These are phyloP conservation scores for Fusarium torulosum DNA, from an alignment of 2,329 filamentous ascomycete genomes.

Conservation along the genomic window DNA sequence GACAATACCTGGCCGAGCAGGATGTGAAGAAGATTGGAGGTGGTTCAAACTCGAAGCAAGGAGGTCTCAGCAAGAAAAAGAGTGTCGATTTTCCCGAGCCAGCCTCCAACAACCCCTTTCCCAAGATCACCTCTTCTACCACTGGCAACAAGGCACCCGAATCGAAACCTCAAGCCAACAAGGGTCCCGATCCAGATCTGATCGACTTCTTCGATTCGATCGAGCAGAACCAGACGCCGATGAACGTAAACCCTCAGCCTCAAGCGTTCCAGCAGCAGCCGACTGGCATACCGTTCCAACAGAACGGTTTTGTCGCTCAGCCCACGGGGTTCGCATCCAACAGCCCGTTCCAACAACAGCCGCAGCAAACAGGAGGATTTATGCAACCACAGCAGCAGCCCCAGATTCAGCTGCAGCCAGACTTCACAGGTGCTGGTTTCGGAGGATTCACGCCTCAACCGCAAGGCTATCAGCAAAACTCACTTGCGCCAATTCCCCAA, in stretches of 20 bases:
- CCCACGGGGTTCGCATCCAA: conserved; percentile 49
- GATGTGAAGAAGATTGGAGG: conserved; percentile 73
- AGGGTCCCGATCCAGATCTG: conserved; percentile 79
- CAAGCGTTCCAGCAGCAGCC: conserved; percentile 52
- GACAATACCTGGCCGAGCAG: conserved; percentile 91
- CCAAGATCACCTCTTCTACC: conserved; percentile 48
- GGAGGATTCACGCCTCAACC: conserved; percentile 80
- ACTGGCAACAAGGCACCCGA: conserved; percentile 50
- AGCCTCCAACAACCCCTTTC: conserved; percentile 60
- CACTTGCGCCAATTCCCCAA: conserved; percentile 69
- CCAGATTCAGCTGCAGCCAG: conserved; percentile 60
- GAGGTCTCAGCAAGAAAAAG: conserved; percentile 53
- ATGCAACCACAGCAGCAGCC: conserved; percentile 50
- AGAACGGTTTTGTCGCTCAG: conserved; percentile 50
- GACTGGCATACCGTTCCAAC: conserved; percentile 45
- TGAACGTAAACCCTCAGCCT: conserved; percentile 61
- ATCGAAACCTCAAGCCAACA: conserved; percentile 64
- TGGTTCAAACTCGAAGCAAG: conserved; percentile 48
- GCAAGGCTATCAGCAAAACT: conserved; percentile 64
- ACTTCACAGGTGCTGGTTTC: conserved; percentile 80
- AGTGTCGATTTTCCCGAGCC: conserved; percentile 55
- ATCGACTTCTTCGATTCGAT: conserved; percentile 97
- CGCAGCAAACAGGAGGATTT: conserved; percentile 44
- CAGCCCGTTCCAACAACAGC: conserved; percentile 55
- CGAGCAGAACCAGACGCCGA: conserved; percentile 85